phyloP scores from a whole-genome alignment of 2,329 filamentous ascomycete genomes.

The Pestalotiopsis sp. region DNA sequence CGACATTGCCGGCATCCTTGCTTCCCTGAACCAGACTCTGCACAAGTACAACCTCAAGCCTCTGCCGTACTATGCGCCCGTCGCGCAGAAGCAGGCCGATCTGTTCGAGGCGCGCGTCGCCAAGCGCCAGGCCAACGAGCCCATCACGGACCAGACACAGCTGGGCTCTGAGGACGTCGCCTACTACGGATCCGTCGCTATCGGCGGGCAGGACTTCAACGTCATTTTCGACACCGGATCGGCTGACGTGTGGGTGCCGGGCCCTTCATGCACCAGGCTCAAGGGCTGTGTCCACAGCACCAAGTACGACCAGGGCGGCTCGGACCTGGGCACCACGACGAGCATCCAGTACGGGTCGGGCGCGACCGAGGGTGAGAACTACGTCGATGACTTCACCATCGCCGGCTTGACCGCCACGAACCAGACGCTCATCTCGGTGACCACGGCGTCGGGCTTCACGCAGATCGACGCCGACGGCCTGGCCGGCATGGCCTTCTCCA shows the following conservation, averaged over 20 bases:
- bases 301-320: slow-evolving; percentile 10
- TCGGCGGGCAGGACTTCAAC: slow-evolving; percentile 2
- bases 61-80: slow-evolving; percentile 10
- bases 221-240: slow-evolving; percentile 10
- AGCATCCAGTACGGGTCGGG: slow-evolving; percentile 36
- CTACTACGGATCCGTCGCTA: not conserved
- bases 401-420: slow-evolving; percentile 16
- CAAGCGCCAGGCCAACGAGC: slow-evolving; percentile 1
- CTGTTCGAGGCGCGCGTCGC: not conserved
- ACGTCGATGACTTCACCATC: slow-evolving; percentile 28
- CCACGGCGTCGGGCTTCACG: slow-evolving; percentile 28
- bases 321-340: slow-evolving; percentile 21
- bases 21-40: slow-evolving; percentile 7
- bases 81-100: slow-evolving; percentile 5
- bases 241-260: slow-evolving; percentile 8
- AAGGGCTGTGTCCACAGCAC: slow-evolving; percentile 8
- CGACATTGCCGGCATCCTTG: slow-evolving; percentile 7
- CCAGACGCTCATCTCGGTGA: slow-evolving; percentile 33
- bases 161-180: slow-evolving; percentile 10
- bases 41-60: slow-evolving; percentile 8
- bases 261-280: slow-evolving; percentile 2
- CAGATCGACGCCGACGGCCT: slow-evolving; percentile 36
- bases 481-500: slow-evolving; percentile 36
- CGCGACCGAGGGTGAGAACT: slow-evolving; percentile 24
- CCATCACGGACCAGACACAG: not conserved